Evolutionary conservation across 2,329 filamentous ascomycete species (phyloP).

Genomic region (Phyllosticta citribraziliensis): DNA sequence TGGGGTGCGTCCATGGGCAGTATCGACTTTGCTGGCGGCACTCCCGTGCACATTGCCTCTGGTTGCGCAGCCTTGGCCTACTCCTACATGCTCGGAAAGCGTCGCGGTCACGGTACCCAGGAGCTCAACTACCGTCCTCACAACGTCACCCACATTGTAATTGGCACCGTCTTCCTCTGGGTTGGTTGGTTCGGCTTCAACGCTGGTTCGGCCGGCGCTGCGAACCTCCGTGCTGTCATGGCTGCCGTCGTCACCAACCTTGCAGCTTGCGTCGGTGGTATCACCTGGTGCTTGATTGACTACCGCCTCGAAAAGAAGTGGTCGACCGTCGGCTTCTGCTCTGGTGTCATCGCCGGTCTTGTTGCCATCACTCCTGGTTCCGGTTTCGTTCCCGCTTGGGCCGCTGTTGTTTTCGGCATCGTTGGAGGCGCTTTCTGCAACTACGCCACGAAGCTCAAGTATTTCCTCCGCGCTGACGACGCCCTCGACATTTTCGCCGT

Average conservation of each 20-base stretch:
- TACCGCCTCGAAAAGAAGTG: constrained; percentile 84
- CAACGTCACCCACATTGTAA: constrained; percentile 86
- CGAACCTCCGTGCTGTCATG: constrained; percentile 78
- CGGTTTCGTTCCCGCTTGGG: constrained; percentile 76
- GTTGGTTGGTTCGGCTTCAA: constrained; percentile 96
- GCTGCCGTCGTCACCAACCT: constrained; percentile 80
- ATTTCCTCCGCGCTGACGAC: constrained; percentile 69
- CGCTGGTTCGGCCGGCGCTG: constrained; percentile 69
- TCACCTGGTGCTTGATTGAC: constrained; percentile 84
- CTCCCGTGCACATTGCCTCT: constrained; percentile 80
- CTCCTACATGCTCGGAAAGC: constrained; percentile 82
- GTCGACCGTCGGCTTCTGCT: constrained; percentile 90
- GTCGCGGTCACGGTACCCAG: constrained; percentile 73
- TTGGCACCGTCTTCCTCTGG: constrained; percentile 90
- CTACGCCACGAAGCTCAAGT: constrained; percentile 87
- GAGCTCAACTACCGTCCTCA: constrained; percentile 87
- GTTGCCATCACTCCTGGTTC: constrained; percentile 85
- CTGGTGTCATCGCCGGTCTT: constrained; percentile 75
- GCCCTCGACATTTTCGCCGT: constrained; percentile 84
- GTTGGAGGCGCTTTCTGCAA: constrained; percentile 71
- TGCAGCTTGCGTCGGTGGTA: constrained; percentile 71
- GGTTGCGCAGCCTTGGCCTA: constrained; percentile 79
- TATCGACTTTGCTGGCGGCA: constrained; percentile 82
- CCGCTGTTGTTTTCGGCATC: constrained; percentile 69
- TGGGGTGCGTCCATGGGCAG: constrained; percentile 75